These are phyloP conservation scores for Backusella mclennaniae DNA, from an alignment of 192 early-diverging fungal genomes.

Conservation along the genomic window DNA sequence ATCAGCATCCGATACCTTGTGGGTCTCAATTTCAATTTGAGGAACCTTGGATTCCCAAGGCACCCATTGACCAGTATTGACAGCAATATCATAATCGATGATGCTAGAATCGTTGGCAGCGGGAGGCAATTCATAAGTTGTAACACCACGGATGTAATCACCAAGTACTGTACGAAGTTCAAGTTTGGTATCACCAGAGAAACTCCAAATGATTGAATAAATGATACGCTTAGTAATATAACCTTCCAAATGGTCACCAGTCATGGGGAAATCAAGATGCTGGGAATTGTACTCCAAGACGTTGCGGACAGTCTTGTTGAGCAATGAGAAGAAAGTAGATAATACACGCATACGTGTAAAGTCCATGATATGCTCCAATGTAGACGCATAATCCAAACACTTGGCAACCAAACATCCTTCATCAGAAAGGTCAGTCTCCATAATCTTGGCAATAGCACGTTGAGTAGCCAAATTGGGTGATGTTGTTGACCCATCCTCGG, in stretches of 20 bases:
- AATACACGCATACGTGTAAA: constrained; percentile 86
- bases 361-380: constrained; percentile 97
- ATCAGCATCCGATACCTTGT: constrained; percentile 85
- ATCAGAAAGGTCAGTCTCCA: constrained; percentile 67
- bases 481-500: constrained; percentile 45
- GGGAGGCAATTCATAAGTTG: constrained; percentile 75
- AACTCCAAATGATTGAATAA: constrained; percentile 89
- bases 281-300: constrained; percentile 89
- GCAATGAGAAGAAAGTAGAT: constrained; percentile 84
- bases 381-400: constrained; percentile 64
- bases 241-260: constrained; percentile 66
- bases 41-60: constrained; percentile 91
- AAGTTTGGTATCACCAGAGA: constrained; percentile 85
- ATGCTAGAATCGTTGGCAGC: constrained; percentile 49
- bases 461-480: constrained; percentile 70
- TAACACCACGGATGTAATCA: constrained; percentile 74
- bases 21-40: constrained; percentile 91
- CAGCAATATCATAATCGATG: constrained; percentile 88
- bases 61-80: constrained; percentile 84
- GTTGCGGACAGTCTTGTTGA: constrained; percentile 83
- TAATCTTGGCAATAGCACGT: constrained; percentile 67
- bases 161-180: constrained; percentile 72
- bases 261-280: constrained; percentile 95
- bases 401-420: constrained; percentile 72
- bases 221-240: constrained; percentile 85